A percentile compares a stretch with the other conserved stretches of the same genome.
Conservation (phyloP, 2,329 filamentous ascomycete genomes). For the Gremmenia infestans region DNA sequence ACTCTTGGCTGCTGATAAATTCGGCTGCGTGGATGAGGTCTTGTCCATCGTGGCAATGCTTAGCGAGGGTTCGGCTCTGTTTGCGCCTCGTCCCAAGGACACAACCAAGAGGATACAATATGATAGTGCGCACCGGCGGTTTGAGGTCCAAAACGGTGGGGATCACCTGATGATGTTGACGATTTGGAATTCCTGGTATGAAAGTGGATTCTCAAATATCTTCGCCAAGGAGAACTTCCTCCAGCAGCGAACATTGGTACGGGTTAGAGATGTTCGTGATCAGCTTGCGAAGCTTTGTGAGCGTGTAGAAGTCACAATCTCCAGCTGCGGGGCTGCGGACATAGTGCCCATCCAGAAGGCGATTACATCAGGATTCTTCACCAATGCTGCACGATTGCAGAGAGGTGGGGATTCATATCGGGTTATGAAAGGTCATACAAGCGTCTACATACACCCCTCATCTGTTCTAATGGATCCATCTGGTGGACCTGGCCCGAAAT, state of each 20-base stretch:
- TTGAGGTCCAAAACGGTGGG: constrained; percentile 85
- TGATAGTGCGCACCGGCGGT: constrained; percentile 81
- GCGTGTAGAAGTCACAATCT: constrained; percentile 80
- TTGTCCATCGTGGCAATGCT: constrained; percentile 98
- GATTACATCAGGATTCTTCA: constrained; percentile 88
- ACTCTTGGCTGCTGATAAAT: constrained; percentile 83
- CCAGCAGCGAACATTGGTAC: constrained; percentile 82
- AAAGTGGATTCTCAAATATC: constrained; percentile 89
- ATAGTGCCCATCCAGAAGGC: constrained; percentile 78
- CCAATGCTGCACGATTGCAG: constrained; percentile 81
- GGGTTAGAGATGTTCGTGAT: constrained; percentile 93
- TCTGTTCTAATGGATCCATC: constrained; percentile 93
- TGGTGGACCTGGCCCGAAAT: constrained; percentile 86
- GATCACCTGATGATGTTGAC: constrained; percentile 87
- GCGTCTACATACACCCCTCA: constrained; percentile 87
- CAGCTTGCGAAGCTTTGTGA: constrained; percentile 85
- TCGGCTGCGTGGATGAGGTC: constrained; percentile 95
- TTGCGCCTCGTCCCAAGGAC: constrained; percentile 94
- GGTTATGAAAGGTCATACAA: constrained; percentile 84
- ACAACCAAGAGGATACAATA: constrained; percentile 92
- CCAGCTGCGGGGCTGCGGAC: constrained; percentile 65
- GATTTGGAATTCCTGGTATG: constrained; percentile 96
- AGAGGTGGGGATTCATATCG: constrained; percentile 82
- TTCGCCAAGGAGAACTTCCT: constrained; percentile 85
- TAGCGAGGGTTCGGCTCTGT: constrained; percentile 87